These are phyloP conservation scores for Botrytis squamosa DNA, from an alignment of 2,329 filamentous ascomycete genomes.

Conservation along the genomic window DNA sequence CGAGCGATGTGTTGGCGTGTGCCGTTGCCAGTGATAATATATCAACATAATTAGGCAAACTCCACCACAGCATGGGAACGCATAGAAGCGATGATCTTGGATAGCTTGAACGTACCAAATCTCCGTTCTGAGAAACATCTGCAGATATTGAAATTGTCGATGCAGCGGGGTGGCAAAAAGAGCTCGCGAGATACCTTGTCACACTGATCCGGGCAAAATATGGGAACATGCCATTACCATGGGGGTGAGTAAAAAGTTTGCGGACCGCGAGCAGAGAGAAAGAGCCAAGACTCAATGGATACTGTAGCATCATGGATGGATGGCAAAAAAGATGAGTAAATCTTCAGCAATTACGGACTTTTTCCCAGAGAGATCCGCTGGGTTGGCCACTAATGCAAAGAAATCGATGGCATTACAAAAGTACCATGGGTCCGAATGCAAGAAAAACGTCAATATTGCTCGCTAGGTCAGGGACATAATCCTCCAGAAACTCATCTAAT, in stretches of 20 bases:
- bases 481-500: conserved; percentile 23
- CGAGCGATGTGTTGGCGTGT: conserved; percentile 84
- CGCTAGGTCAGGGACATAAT: conserved; percentile 34
- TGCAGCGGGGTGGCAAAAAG: conserved; percentile 40
- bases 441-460: conserved; percentile 35
- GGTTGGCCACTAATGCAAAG: conserved; percentile 38
- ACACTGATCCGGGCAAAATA: conserved; percentile 20
- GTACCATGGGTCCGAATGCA: conserved; percentile 25
- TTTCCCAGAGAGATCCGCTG: conserved; percentile 34
- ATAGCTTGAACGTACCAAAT: conserved; percentile 37
- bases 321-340: conserved; percentile 16
- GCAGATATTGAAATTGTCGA: conserved; percentile 37
- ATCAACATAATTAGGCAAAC: conserved; percentile 58
- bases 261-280: conserved; percentile 17
- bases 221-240: conserved; percentile 6
- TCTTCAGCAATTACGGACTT: conserved; percentile 20
- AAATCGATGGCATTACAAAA: conserved; percentile 25
- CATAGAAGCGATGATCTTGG: conserved; percentile 40
- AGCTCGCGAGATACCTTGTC: conserved; percentile 27
- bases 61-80: conserved; percentile 54
- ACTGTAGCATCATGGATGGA: conserved; percentile 5
- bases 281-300: conserved; percentile 16
- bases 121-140: conserved; percentile 36
- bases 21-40: conserved; percentile 77
- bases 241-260: conserved; percentile 12